Evolutionary conservation across 306 rosid genomes (phyloP).

Genomic region (Trichosanthes cucumerina): DNA sequence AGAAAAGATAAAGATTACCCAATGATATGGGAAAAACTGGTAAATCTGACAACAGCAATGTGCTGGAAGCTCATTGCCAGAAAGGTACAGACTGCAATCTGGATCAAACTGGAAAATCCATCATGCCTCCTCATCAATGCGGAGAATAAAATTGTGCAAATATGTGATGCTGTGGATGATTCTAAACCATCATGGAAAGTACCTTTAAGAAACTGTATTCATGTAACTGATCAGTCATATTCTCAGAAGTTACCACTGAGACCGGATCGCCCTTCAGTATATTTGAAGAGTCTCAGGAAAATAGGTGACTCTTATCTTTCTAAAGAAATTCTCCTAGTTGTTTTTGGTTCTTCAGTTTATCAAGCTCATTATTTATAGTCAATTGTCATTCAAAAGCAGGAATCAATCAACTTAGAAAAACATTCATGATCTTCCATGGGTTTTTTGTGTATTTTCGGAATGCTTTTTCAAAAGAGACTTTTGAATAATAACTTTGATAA

Average conservation of each 20-base stretch:
- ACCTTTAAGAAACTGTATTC: conserved; percentile 60
- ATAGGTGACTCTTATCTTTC: conserved; percentile 34
- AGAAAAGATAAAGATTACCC: conserved; percentile 62
- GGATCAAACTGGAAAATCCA: conserved; percentile 63
- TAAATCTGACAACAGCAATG: conserved; percentile 77
- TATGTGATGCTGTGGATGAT: conserved; percentile 58
- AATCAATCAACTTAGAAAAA: neutral
- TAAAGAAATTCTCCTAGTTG: neutral
- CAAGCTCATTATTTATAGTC: neutral
- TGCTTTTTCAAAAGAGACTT: neutral
- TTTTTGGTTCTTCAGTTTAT: neutral
- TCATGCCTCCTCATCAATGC: conserved; percentile 48
- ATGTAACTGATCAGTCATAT: conserved; percentile 26
- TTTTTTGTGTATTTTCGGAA: neutral
- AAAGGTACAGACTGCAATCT: conserved; percentile 86
- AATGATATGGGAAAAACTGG: conserved; percentile 67
- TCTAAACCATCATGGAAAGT: conserved; percentile 63
- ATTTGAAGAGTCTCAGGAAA: conserved; percentile 49
- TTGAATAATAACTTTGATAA: neutral
- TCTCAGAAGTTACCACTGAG: conserved; percentile 46
- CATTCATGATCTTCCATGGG: neutral
- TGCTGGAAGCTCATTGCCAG: conserved; percentile 90
- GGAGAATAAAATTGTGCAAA: conserved; percentile 37
- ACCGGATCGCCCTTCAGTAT: conserved; percentile 52
- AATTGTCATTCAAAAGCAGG: neutral